Evolutionary conservation across 805 yeast genomes (phyloP).

Genomic region (Yamadazyma paraphyllophila): DNA sequence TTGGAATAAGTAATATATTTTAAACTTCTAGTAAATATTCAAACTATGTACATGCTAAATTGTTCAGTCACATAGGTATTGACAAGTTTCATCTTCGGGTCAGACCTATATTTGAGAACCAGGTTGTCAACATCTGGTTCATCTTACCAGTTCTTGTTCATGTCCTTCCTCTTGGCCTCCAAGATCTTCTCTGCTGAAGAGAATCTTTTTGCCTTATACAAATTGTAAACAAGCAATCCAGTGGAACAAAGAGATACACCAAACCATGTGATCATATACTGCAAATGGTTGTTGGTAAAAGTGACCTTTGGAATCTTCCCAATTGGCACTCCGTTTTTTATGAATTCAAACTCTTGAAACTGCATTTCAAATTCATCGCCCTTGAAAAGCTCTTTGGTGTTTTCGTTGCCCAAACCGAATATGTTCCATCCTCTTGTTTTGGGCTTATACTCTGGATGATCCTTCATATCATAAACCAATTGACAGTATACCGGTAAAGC

Average conservation of each 20-base stretch:
- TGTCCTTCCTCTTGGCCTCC: slow-evolving; percentile 38
- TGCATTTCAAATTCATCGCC: slow-evolving; percentile 31
- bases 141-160: slow-evolving; percentile 20
- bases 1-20: neutral
- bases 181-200: slow-evolving; percentile 39
- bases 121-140: too few species aligned
- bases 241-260: slow-evolving; percentile 76
- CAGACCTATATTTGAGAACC: too few species aligned
- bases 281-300: slow-evolving; percentile 84
- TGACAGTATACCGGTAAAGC: slow-evolving; percentile 76
- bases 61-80: too few species aligned
- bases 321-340: slow-evolving; percentile 83
- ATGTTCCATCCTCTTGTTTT: neutral
- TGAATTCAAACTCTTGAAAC: slow-evolving; percentile 51
- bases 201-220: slow-evolving; percentile 29
- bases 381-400: slow-evolving; percentile 12
- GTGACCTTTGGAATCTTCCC: slow-evolving; percentile 82
- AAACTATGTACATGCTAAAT: too few species aligned
- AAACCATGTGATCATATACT: slow-evolving; percentile 93
- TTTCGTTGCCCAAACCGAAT: slow-evolving; percentile 2
- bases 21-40: neutral
- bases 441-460: slow-evolving; percentile 53
- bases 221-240: slow-evolving; percentile 50
- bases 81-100: too few species aligned
- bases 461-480: slow-evolving; percentile 63